Conservation (phyloP, 2,329 filamentous ascomycete genomes). For the Didymella lethalis region DNA sequence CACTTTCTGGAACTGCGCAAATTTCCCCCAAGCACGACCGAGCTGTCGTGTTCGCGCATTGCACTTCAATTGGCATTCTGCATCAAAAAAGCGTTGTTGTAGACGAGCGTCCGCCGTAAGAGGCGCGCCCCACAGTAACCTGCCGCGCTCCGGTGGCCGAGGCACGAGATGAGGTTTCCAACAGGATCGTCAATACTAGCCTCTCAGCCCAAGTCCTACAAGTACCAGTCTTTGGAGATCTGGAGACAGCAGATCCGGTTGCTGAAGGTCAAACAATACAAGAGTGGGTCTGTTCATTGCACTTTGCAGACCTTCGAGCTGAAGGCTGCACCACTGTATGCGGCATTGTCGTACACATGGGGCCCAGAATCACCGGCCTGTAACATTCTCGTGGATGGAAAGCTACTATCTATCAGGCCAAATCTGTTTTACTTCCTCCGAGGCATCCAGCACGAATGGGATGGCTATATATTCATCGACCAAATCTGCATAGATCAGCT, state of each 20-base stretch:
- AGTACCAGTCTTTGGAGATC: background rate
- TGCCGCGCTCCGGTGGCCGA: background rate
- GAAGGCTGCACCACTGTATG: background rate
- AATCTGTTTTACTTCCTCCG: background rate
- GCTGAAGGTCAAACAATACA: background rate
- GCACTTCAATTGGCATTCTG: background rate
- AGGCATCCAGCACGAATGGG: background rate
- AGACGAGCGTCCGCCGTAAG: background rate
- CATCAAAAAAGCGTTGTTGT: background rate
- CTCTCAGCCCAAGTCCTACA: background rate
- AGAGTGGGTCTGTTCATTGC: background rate
- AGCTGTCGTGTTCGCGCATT: background rate
- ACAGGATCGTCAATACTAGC: background rate
- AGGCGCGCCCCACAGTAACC: too few relatives aligned
- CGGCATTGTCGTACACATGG: background rate
- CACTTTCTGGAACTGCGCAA: background rate
- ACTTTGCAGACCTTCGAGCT: background rate
- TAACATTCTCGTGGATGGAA: background rate
- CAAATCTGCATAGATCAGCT: background rate
- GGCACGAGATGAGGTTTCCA: background rate
- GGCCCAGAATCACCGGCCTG: background rate
- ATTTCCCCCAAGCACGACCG: background rate
- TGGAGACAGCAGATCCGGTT: background rate
- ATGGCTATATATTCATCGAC: background rate
- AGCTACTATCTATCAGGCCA: background rate